Conservation (phyloP, 306 rosid species). For the Fagus sylvatica region DNA sequence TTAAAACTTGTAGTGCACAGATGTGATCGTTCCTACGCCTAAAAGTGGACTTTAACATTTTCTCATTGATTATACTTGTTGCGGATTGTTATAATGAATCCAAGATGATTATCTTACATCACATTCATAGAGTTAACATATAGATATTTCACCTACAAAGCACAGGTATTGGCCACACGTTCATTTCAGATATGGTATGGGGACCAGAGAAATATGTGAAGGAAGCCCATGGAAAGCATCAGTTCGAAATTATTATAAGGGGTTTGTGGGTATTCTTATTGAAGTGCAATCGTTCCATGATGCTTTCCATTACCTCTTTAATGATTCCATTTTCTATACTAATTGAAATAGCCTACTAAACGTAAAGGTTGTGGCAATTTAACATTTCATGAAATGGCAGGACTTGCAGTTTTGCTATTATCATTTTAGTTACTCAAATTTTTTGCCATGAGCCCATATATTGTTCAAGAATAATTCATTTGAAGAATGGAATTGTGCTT, state of each 20-base stretch:
- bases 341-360: conserved; percentile 1
- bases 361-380: neutral
- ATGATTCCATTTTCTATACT: conserved; percentile 17
- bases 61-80: conserved; percentile 7
- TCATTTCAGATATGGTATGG: conserved; percentile 40
- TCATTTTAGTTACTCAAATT: neutral
- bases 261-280: conserved; percentile 30
- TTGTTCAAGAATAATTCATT: too few species aligned
- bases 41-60: neutral
- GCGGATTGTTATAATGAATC: conserved; percentile 26
- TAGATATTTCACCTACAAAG: conserved; percentile 30
- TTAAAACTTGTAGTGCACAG: conserved; percentile 12
- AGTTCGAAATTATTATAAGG: conserved; percentile 32
- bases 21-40: neutral
- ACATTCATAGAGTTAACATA: conserved; percentile 6
- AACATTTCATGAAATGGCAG: neutral
- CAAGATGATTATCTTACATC: conserved; percentile 22
- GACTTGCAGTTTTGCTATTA: neutral
- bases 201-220: conserved; percentile 25
- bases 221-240: conserved; percentile 35
- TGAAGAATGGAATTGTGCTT: neutral
- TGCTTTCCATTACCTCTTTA: conserved; percentile 18
- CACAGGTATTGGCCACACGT: conserved; percentile 40
- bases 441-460: too few species aligned
- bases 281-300: conserved; percentile 4